A percentile compares a stretch with the other conserved stretches of the same genome.
phyloP scores from a whole-genome alignment of 225 moss, liverwort and hornwort genomes.

The Bryoerythrophyllum caledonicum region DNA sequence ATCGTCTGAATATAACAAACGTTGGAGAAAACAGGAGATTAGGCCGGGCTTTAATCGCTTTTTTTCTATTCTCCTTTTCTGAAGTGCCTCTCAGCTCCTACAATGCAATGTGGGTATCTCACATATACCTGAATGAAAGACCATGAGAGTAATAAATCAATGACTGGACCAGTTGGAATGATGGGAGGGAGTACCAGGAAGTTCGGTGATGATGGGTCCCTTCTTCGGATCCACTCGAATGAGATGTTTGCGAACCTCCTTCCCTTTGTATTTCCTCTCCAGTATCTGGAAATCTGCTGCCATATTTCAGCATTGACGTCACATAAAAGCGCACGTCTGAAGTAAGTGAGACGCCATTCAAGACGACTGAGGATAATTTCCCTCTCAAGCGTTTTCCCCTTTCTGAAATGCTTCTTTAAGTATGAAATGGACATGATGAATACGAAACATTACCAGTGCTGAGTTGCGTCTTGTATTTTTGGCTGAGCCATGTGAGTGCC shows the following conservation, averaged over 20 bases:
- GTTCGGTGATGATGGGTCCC: conserved; percentile 65
- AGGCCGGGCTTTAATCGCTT: not conserved
- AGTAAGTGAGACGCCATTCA: conserved; percentile 10
- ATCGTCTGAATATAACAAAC: conserved; percentile 28
- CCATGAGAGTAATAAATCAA: not conserved
- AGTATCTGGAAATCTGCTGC: conserved; percentile 66
- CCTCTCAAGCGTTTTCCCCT: not conserved
- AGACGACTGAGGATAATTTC: not conserved
- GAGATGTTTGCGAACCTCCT: conserved; percentile 54
- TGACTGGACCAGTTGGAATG: not conserved
- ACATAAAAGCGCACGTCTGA: conserved; percentile 16
- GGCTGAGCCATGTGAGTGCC: conserved; percentile 68
- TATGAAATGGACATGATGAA: not conserved
- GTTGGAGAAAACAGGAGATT: not conserved
- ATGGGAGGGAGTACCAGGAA: conserved; percentile 37
- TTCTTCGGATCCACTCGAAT: conserved; percentile 59
- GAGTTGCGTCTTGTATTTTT: conserved; percentile 65
- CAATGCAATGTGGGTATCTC: not conserved
- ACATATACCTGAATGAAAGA: not conserved
- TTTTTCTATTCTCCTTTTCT: not conserved
- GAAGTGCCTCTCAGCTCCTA: not conserved
- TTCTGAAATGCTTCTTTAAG: conserved; percentile 2
- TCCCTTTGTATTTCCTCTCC: conserved; percentile 73
- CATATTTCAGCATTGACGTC: conserved; percentile 24
- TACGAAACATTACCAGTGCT: conserved; percentile 38